Base-by-base conservation (phyloP, 2,329 filamentous ascomycete genomes). In the Nannizziopsis arthrosporioides region DNA sequence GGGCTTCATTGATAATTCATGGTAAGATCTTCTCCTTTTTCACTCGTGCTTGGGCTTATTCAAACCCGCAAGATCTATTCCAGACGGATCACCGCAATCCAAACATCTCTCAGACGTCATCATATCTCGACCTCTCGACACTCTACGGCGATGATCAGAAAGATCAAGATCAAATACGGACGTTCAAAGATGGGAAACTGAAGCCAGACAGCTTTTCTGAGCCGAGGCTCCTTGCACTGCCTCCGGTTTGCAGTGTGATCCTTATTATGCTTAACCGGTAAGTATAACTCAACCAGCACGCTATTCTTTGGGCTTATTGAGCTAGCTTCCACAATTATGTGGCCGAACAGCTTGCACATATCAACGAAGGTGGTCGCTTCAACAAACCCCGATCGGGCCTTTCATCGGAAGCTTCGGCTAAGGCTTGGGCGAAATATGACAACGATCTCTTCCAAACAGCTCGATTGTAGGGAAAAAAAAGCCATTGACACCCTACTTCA, bases 281-380 rank as follows among this genome's bases (percentile, higher is more conserved):
- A 72, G 72, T 83, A 88, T 67, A 84, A 84, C 0, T 82, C 78
- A 0, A 74, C 78, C 63, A 88, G 17, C n/a, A 11, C 5, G 22
- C 22, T n/a, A 11, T 17, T 15, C n/a, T 19, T 22, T n/a, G 73
- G 32, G 65, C 31, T 6, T 32, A 30, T 15, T 30, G 22, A 11
- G 9, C 4, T 31, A 55, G 53, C 15, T 68, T 63, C 49, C 65
- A 68, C 50, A 68, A 68, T 49, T 67, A 65, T 42, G 61, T 63
- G 19, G 66, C 62, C 1, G 61, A 63, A 17, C 57, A 59, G 32
- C 55, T 68, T n/a, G 52, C 57, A 47, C 53, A 59, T 14, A 70
- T 73, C 51, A 73, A 74, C 39, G 66, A 73, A 54, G 63, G 63
- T 22, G 59, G 60, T 4, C 60, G 64, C 1, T 72, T 62, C 49